phyloP scores from a whole-genome alignment of 1,284 basidiomycete species.

The Inonotus obliquus region DNA sequence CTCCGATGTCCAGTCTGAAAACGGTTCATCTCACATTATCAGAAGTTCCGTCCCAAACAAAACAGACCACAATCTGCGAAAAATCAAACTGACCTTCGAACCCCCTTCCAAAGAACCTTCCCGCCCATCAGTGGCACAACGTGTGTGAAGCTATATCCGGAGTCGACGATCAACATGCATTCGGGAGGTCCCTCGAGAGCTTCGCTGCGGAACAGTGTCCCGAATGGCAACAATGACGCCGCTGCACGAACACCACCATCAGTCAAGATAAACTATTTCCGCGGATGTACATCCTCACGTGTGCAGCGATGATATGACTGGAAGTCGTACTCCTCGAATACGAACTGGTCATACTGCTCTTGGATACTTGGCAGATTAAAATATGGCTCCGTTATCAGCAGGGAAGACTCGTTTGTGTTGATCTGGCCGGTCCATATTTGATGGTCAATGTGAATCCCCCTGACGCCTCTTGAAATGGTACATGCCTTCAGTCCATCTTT shows the following conservation, averaged over 20 bases:
- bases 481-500: constrained; percentile 60
- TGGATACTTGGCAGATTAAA: constrained; percentile 91
- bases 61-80: not conserved
- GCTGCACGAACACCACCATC: constrained; percentile 41
- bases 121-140: constrained; percentile 81
- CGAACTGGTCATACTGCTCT: constrained; percentile 88
- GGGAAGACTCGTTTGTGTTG: constrained; percentile 63
- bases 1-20: constrained; percentile 84
- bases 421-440: constrained; percentile 44
- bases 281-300: constrained; percentile 44
- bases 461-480: constrained; percentile 21
- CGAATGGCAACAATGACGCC: constrained; percentile 72
- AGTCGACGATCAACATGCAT: constrained; percentile 81
- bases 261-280: not conserved
- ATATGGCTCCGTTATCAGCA: constrained; percentile 90
- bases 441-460: not conserved
- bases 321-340: constrained; percentile 97
- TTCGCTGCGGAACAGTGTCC: constrained; percentile 51
- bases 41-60: not conserved
- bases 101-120: constrained; percentile 71
- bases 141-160: constrained; percentile 92
- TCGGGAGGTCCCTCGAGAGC: constrained; percentile 52
- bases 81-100: constrained; percentile 58
- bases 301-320: constrained; percentile 75
- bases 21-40: not conserved